Conservation (phyloP, 1,284 basidiomycete species). For the Marasmius fiardii region DNA sequence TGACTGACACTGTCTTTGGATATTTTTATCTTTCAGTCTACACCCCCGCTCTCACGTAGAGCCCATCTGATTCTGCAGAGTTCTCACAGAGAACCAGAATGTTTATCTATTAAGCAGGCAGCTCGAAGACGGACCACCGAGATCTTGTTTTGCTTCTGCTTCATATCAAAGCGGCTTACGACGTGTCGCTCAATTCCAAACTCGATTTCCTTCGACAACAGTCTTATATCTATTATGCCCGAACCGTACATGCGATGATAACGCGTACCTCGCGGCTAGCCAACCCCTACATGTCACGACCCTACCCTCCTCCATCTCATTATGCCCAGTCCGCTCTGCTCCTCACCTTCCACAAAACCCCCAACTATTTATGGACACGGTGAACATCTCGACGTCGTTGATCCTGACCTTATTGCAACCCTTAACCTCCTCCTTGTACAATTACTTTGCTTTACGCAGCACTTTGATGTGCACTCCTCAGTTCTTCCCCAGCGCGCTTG, state of each 20-base stretch:
- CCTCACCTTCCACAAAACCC: neutral
- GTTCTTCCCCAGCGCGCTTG: neutral
- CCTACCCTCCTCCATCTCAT: neutral
- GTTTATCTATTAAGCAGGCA: neutral
- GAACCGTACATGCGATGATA: neutral
- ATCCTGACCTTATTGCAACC: neutral
- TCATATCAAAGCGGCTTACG: neutral
- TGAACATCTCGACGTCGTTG: neutral
- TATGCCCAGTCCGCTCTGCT: neutral
- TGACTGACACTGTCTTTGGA: neutral
- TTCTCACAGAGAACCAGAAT: neutral
- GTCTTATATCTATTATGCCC: neutral
- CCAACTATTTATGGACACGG: neutral
- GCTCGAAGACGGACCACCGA: neutral
- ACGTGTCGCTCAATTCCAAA: neutral
- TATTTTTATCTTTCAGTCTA: neutral
- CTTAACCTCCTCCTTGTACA: neutral
- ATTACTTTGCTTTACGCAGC: neutral
- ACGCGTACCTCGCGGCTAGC: neutral
- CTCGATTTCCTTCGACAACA: neutral
- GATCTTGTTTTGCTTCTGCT: neutral
- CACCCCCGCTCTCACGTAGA: neutral
- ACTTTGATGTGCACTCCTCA: neutral
- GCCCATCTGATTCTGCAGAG: neutral
- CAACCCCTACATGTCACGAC: neutral